These are phyloP conservation scores for Polygonum maritimum DNA, from an alignment of 148 eudicot species.

Conservation along the genomic window DNA sequence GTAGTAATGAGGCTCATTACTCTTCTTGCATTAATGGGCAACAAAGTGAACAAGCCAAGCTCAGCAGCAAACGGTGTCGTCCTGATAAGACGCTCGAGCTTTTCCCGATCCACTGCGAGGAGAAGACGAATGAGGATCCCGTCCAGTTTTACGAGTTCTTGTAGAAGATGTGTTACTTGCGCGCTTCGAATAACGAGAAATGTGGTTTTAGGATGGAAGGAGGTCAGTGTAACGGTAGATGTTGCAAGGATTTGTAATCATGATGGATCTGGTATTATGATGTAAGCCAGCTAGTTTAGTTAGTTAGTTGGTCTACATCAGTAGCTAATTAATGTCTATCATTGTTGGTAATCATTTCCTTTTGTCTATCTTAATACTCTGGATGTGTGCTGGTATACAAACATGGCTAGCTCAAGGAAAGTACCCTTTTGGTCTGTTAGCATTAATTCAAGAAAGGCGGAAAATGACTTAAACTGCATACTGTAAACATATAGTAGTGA, in stretches of 20 bases:
- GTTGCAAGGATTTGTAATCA: not conserved
- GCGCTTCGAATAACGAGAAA: not conserved
- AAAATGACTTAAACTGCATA: no score
- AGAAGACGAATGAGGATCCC: not conserved
- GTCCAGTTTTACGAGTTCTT: constrained; percentile 4
- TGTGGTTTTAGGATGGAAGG: not conserved
- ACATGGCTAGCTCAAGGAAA: not conserved
- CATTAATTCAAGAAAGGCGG: no score
- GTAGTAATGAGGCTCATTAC: not conserved
- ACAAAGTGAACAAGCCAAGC: not conserved
- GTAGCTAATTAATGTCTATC: constrained; percentile 3
- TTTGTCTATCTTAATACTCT: not conserved
- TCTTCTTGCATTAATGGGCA: not conserved
- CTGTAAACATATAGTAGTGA: no score
- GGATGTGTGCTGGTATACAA: not conserved
- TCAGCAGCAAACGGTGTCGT: not conserved
- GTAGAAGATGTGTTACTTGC: not conserved
- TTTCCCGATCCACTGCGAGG: not conserved
- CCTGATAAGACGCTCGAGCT: not conserved
- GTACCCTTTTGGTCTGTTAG: no score
- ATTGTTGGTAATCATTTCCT: not conserved
- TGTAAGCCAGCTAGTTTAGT: not conserved
- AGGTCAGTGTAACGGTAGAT: not conserved
- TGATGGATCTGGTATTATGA: not conserved
- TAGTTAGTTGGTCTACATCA: constrained; percentile 1